A percentile compares a stretch with the other conserved stretches of the same genome.
Conservation (phyloP, 768 basidiomycete genomes). For the Leucogyrophana mollusca region DNA sequence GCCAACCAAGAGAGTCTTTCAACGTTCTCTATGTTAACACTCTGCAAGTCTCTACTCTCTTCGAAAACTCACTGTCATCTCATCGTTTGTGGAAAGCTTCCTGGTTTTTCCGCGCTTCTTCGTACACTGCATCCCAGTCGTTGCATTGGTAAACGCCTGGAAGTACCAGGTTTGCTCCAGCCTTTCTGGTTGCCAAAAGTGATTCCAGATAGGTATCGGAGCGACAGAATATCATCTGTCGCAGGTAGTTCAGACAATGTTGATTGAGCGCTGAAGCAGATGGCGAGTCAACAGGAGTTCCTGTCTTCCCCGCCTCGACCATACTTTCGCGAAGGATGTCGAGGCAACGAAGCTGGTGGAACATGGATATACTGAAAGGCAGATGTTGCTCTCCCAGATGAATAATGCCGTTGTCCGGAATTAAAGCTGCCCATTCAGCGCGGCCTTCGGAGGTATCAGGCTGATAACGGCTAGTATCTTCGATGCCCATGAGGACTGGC, state of each 20-base stretch:
- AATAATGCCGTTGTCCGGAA: conserved; percentile 21
- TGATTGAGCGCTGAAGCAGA: conserved; percentile 4
- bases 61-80: too few relatives aligned
- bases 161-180: neutral
- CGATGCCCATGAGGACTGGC: conserved; percentile 31
- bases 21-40: too few relatives aligned
- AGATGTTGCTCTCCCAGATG: conserved; percentile 19
- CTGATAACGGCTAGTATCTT: conserved; percentile 27
- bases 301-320: conserved; percentile 1
- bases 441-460: too few relatives aligned
- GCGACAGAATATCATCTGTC: conserved; percentile 36
- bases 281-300: too few relatives aligned
- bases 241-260: conserved; percentile 41
- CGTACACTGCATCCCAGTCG: conserved; percentile 12
- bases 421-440: conserved; percentile 21
- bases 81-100: too few relatives aligned
- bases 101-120: conserved; percentile 11
- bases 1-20: too few relatives aligned
- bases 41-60: too few relatives aligned
- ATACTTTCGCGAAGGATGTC: conserved; percentile 32
- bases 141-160: conserved; percentile 11
- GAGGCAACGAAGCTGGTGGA: conserved; percentile 42
- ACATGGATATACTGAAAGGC: conserved; percentile 35
- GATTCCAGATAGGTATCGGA: conserved; percentile 31
- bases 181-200: conserved; percentile 7